Conservation (phyloP, 208 protist genomes). For the Novymonas esmeraldas region DNA sequence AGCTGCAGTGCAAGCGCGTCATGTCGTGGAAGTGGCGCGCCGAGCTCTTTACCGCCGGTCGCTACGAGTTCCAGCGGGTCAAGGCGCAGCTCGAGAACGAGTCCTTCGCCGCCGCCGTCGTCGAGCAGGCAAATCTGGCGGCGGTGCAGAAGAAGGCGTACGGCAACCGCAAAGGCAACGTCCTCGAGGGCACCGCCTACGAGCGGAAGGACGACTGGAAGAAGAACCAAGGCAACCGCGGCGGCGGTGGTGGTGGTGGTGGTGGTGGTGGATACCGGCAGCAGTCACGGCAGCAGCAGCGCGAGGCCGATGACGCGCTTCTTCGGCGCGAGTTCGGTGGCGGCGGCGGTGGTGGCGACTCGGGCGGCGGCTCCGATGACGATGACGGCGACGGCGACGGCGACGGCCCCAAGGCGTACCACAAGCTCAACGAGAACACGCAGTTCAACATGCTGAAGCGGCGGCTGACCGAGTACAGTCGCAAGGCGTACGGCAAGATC, state of each 20-base stretch:
- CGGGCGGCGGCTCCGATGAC: conserved; percentile 5
- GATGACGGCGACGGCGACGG: conserved; percentile 53
- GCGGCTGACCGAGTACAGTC: conserved; percentile 96
- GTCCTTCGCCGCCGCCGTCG: conserved; percentile 78
- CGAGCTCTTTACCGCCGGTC: conserved; percentile 96
- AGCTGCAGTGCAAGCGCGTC: conserved; percentile 94
- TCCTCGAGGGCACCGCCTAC: conserved; percentile 88
- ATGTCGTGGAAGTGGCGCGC: conserved; percentile 99
- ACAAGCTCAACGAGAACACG: conserved; percentile 90
- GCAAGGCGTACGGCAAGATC: conserved; percentile 97
- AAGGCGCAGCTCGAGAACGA: conserved; percentile 97
- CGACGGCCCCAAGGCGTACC: conserved; percentile 69
- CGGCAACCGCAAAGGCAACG: conserved; percentile 90
- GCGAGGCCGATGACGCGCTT: conserved; percentile 69
- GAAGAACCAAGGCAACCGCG: conserved; percentile 32
- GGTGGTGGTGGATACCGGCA: conserved; percentile 73
- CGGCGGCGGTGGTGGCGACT: conserved; percentile 25
- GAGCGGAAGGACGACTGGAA: conserved; percentile 70
- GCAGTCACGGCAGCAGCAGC: conserved; percentile 56
- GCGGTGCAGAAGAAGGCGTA: conserved; percentile 92
- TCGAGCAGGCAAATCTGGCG: conserved; percentile 87
- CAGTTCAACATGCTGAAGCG: conserved; percentile 95
- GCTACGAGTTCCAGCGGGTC: conserved; percentile 95
- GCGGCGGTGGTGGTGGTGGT: conserved; percentile 10
- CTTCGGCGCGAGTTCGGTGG: conserved; percentile 41